These are phyloP conservation scores for Sporothrix globosa DNA, from an alignment of 2,329 filamentous ascomycete genomes.

Conservation along the genomic window DNA sequence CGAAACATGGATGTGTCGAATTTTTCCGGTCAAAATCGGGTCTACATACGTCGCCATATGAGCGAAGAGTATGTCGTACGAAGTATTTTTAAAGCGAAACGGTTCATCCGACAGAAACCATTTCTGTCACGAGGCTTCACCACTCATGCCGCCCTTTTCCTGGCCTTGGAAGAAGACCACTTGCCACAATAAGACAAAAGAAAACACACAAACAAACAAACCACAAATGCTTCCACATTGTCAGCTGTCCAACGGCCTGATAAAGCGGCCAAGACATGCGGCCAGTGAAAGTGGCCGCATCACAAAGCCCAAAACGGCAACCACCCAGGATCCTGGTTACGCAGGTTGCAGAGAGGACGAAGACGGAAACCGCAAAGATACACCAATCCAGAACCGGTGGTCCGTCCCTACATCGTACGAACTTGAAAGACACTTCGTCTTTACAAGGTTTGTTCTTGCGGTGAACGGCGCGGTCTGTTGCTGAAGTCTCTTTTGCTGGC, in stretches of 20 bases:
- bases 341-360: slow-evolving; percentile 4
- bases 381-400: slow-evolving; percentile 19
- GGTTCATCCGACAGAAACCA: not conserved
- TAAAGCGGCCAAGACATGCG: not conserved
- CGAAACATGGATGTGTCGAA: slow-evolving; percentile 11
- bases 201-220: slow-evolving; percentile 23
- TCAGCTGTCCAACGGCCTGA: slow-evolving; percentile 10
- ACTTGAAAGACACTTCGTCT: not conserved
- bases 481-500: not conserved
- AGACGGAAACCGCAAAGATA: not conserved
- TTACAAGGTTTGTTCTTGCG: not conserved
- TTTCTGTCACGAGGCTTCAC: not conserved
- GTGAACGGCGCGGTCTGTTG: not conserved
- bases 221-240: not conserved
- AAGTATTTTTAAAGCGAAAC: not conserved
- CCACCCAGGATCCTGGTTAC: slow-evolving; percentile 15
- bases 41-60: not conserved
- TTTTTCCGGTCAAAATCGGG: slow-evolving; percentile 2
- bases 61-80: not conserved
- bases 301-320: not conserved
- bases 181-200: slow-evolving; percentile 17
- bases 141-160: not conserved
- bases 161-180: slow-evolving; percentile 1
- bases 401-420: not conserved
- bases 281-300: slow-evolving; percentile 23